Base-by-base conservation (phyloP, 176 grass and related monocot genomes). In the Raddia distichophylla region DNA sequence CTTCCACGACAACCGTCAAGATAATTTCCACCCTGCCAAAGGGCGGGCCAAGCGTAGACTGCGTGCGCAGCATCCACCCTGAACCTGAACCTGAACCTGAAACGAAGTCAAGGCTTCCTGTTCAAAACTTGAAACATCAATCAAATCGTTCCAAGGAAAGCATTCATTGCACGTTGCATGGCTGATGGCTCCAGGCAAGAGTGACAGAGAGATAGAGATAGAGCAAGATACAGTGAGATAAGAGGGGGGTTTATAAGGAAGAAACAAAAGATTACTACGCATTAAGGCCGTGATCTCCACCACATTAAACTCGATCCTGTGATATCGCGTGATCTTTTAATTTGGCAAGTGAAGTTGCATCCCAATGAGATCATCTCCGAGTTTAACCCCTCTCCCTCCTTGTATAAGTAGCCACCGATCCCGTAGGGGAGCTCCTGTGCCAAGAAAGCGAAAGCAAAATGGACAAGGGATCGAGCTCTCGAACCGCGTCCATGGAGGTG, bases 351-450 rank as follows among this genome's bases (percentile, higher is more conserved):
- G 22, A 75, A 80, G 64, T 85, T 69, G 55, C 19, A 47, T 73
- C 64, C 2, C 10, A 35, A 10, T 65, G 18, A 48, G 68, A 80
- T 85, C 11, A 85, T 78, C 78, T 73, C 73, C 35, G 17, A 44
- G 43, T 91, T 78, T 20, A 54, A 56, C 8, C 42, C 43, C 14
- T 27, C 15, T 27, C 15, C 53, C 10, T 22, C 19, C 37, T 49
- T 76, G 56, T 85, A 89, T 89, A 85, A 85, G 56, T 89, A 84
- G 51, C 8, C 69, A 47, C 64, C 40, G 11, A 60, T 34, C 47
- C 14, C 8, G 3, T 48, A 69, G 35, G 61, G 55, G 11, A 80
- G 79, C 75, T 79, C 46, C 12, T 17, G 35, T 62, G 65, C 78
- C 20, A 82, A 54, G 6, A 33, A 59, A 69, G 16, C 6, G 8